Percentiles rank a stretch among this genome's conserved stretches.
Conservation (phyloP, 805 yeast species). For the Hagleromyces aurorensis region DNA sequence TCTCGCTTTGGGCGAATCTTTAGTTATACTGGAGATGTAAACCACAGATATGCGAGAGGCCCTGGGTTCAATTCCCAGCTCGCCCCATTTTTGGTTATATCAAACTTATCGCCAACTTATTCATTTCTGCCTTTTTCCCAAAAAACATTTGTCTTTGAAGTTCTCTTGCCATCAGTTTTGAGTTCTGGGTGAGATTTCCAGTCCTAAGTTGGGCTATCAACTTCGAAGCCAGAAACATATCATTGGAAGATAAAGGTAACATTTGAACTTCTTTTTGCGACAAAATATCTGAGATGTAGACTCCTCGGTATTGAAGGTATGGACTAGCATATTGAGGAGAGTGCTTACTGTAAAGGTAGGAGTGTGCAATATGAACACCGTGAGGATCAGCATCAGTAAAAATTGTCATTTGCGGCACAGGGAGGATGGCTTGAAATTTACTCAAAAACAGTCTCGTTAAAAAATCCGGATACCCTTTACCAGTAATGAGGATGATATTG, state of each 20-base stretch:
- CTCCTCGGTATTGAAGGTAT: slow-evolving; percentile 19
- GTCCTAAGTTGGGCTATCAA: slow-evolving; percentile 16
- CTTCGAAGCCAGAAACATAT: slow-evolving; percentile 21
- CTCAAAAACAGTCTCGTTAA: slow-evolving; percentile 41
- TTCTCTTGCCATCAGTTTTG: slow-evolving; percentile 37
- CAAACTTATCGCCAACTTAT: too few relatives aligned
- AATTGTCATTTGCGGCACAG: slow-evolving; percentile 30
- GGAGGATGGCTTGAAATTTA: slow-evolving; percentile 16
- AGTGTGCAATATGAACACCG: slow-evolving; percentile 51
- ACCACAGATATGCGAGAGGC: slow-evolving; percentile 38
- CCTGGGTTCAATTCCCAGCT: slow-evolving; percentile 49
- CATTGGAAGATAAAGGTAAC: slow-evolving; percentile 22
- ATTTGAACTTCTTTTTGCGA: slow-evolving; percentile 13
- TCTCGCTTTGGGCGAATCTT: too few relatives aligned
- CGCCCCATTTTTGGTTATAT: slow-evolving; percentile 25
- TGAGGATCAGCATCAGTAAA: slow-evolving; percentile 61
- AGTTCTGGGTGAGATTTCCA: too few relatives aligned
- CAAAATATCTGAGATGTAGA: too few relatives aligned
- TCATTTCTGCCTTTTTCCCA: slow-evolving; percentile 55
- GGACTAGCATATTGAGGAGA: slow-evolving; percentile 7
- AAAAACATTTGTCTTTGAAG: slow-evolving; percentile 50
- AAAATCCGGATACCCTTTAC: slow-evolving; percentile 64
- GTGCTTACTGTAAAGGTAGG: slow-evolving; percentile 29
- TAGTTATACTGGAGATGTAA: too few relatives aligned
- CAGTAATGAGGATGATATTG: slow-evolving; percentile 41